Evolutionary conservation across 78 protist species (phyloP).

Genomic region (Bodo saltans): DNA sequence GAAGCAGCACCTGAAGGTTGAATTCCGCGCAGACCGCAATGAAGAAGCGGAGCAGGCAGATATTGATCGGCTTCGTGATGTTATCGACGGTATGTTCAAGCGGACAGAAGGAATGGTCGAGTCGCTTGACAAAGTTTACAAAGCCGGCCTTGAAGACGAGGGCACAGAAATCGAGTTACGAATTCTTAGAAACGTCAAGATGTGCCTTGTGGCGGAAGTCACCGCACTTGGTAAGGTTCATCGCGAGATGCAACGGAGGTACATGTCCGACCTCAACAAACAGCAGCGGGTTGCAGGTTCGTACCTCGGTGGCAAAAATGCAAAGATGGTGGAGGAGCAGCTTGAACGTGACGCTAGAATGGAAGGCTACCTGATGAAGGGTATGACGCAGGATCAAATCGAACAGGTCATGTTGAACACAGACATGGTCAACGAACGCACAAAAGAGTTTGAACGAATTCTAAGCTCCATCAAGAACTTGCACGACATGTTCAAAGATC

Average conservation of each 20-base stretch:
- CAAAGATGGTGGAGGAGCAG: neutral
- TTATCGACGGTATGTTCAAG: neutral
- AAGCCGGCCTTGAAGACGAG: neutral
- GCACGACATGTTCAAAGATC: slow-evolving; percentile 36
- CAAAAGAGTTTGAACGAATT: slow-evolving; percentile 6
- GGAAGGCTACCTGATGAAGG: neutral
- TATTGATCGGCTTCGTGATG: neutral
- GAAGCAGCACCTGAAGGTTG: neutral
- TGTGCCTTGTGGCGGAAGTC: neutral
- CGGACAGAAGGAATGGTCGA: neutral
- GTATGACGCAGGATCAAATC: neutral
- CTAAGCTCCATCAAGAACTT: slow-evolving; percentile 27
- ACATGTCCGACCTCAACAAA: neutral
- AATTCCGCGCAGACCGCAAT: neutral
- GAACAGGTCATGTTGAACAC: neutral
- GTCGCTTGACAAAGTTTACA: neutral
- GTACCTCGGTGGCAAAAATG: neutral
- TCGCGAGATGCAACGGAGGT: neutral
- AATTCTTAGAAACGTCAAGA: neutral
- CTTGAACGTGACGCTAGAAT: neutral
- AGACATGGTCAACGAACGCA: neutral
- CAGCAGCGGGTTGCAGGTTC: neutral
- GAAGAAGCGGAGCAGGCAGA: neutral
- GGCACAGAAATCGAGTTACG: neutral
- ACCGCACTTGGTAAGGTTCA: neutral